Percentiles rank a stretch among this genome's conserved stretches.
These are phyloP conservation scores for Coniochaeta ligniaria DNA, from an alignment of 2,329 filamentous ascomycete species.

Conservation along the genomic window DNA sequence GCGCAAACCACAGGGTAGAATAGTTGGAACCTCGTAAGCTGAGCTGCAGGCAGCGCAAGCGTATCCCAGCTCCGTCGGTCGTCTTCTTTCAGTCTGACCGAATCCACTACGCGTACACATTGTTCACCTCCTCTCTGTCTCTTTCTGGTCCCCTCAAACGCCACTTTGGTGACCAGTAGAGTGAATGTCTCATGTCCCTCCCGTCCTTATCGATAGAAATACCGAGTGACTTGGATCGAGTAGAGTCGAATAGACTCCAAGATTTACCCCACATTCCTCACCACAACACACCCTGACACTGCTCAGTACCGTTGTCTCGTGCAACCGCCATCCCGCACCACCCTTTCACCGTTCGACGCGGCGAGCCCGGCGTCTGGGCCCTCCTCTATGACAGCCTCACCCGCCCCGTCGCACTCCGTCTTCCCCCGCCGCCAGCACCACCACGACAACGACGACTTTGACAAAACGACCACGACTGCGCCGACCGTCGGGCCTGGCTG, in stretches of 20 bases:
- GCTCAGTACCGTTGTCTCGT: conserved; percentile 10
- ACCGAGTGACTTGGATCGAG: not conserved
- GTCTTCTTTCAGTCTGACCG: not conserved
- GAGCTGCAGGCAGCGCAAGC: not conserved
- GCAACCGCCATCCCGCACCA: conserved; percentile 1
- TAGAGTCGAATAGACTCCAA: too few relatives aligned
- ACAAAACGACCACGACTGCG: not conserved
- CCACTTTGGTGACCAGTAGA: not conserved
- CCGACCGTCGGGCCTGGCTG: not conserved
- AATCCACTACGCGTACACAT: not conserved
- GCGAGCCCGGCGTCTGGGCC: conserved; percentile 13
- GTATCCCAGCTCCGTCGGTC: not conserved
- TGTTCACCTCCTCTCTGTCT: not conserved
- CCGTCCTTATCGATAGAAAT: not conserved
- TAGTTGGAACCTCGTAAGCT: not conserved
- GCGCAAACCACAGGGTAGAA: not conserved
- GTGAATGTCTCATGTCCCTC: not conserved
- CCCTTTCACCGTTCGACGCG: conserved; percentile 13
- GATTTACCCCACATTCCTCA: not conserved
- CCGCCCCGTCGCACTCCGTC: not conserved
- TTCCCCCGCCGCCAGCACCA: not conserved
- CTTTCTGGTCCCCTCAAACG: not conserved
- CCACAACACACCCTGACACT: too few relatives aligned
- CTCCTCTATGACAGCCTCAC: conserved; percentile 15
- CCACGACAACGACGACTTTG: not conserved